These are phyloP conservation scores for Anastatica hierochuntica DNA, from an alignment of 345 rosid species.

Conservation along the genomic window DNA sequence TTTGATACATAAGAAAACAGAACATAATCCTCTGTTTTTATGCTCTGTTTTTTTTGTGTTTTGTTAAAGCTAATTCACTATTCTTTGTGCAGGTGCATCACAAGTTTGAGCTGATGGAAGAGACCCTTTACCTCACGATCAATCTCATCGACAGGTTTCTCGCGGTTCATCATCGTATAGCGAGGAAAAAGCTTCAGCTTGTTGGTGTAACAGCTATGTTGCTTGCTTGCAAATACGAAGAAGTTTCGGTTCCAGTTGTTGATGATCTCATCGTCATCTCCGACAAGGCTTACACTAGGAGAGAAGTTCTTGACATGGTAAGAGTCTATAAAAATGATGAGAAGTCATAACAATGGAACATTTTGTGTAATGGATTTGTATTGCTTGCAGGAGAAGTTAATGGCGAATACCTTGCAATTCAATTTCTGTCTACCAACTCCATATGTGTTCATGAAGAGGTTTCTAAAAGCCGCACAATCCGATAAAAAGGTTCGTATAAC, in stretches of 20 bases:
- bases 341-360: neutral
- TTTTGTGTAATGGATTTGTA: neutral
- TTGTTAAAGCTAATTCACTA: too few relatives aligned
- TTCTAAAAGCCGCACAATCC: conserved; percentile 77
- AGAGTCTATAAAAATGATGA: too few relatives aligned
- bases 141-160: conserved; percentile 87
- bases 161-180: conserved; percentile 34
- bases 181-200: conserved; percentile 88
- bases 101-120: conserved; percentile 97
- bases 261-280: conserved; percentile 88
- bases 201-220: conserved; percentile 95
- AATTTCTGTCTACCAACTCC: conserved; percentile 82
- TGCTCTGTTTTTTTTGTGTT: neutral
- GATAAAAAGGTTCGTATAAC: conserved; percentile 63
- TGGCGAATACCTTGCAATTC: conserved; percentile 63
- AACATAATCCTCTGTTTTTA: neutral
- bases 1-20: neutral
- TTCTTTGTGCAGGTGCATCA: conserved; percentile 72
- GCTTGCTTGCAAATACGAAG: conserved; percentile 95
- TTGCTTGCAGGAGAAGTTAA: conserved; percentile 64
- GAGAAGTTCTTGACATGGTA: conserved; percentile 94
- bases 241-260: conserved; percentile 88
- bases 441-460: conserved; percentile 85
- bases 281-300: conserved; percentile 76
- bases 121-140: conserved; percentile 79